phyloP scores from a whole-genome alignment of 495 filamentous ascomycete genomes.

The Podospora sp. region DNA sequence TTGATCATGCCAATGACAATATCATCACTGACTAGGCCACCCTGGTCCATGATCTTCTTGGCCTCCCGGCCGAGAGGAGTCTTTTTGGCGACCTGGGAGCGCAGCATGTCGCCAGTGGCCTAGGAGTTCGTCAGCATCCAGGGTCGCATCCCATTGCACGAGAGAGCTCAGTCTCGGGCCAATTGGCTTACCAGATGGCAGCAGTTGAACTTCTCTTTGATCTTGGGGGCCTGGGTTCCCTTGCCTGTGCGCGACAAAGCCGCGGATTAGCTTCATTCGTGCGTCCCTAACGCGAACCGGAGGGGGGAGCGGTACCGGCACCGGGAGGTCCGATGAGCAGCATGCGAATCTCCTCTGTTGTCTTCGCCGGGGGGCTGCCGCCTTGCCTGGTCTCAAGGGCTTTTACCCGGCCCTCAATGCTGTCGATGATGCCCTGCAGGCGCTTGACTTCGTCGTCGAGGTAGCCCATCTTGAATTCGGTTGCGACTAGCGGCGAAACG shows the following conservation, averaged over 20 bases:
- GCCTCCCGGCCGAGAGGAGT: slow-evolving; percentile 91
- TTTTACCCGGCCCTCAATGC: slow-evolving; percentile 81
- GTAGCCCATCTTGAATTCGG: slow-evolving; percentile 69
- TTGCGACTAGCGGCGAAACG: slow-evolving; percentile 34
- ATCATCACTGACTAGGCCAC: slow-evolving; percentile 96
- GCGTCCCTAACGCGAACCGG: background rate
- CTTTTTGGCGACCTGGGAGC: slow-evolving; percentile 97
- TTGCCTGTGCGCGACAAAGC: slow-evolving; percentile 67
- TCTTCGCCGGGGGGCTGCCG: slow-evolving; percentile 46
- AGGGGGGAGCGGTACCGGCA: slow-evolving; percentile 69
- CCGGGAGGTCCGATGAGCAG: slow-evolving; percentile 97
- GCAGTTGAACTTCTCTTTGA: slow-evolving; percentile 95
- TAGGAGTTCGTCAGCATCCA: slow-evolving; percentile 39
- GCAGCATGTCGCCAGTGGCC: slow-evolving; percentile 99
- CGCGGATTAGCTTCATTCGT: slow-evolving; percentile 18
- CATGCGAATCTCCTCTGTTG: slow-evolving; percentile 77
- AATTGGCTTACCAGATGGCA: slow-evolving; percentile 83
- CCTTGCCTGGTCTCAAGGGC: slow-evolving; percentile 69
- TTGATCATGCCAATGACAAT: slow-evolving; percentile 99
- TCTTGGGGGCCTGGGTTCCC: slow-evolving; percentile 96
- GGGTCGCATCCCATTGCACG: background rate
- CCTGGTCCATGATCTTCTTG: slow-evolving; percentile 99
- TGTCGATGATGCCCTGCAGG: slow-evolving; percentile 75
- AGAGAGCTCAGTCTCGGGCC: slow-evolving; percentile 17
- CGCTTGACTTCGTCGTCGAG: slow-evolving; percentile 77